These are phyloP conservation scores for Toxicodendron radicans DNA, from an alignment of 345 rosid genomes.

Conservation along the genomic window DNA sequence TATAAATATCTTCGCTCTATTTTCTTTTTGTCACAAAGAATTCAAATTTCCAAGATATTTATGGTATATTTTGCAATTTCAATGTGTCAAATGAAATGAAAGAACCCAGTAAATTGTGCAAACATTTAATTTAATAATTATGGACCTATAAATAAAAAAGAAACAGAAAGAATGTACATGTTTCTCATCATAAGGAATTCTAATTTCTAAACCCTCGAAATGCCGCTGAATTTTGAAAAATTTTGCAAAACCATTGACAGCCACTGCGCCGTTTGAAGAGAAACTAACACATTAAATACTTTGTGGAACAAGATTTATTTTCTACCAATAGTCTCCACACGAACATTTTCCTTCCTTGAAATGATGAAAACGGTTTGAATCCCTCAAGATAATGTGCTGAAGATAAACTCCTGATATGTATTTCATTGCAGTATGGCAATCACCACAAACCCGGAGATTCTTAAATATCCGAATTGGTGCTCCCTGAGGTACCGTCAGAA, in stretches of 20 bases:
- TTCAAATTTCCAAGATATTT: slow-evolving; percentile 15
- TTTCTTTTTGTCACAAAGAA: neutral
- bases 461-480: slow-evolving; percentile 79
- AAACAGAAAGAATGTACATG: too few relatives aligned
- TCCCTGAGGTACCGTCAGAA: slow-evolving; percentile 52
- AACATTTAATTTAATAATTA: too few relatives aligned
- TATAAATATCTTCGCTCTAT: neutral
- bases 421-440: slow-evolving; percentile 85
- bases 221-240: slow-evolving; percentile 6
- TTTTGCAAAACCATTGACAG: slow-evolving; percentile 14
- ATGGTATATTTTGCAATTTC: neutral
- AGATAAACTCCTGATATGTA: slow-evolving; percentile 57
- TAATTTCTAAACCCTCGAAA: too few relatives aligned
- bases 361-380: slow-evolving; percentile 93
- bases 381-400: slow-evolving; percentile 73
- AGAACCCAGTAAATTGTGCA: too few relatives aligned
- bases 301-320: neutral
- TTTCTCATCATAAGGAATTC: too few relatives aligned
- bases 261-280: neutral
- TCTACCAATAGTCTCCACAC: slow-evolving; percentile 92
- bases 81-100: neutral
- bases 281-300: neutral
- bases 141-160: too few relatives aligned
- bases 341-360: slow-evolving; percentile 78
- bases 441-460: slow-evolving; percentile 93